Percentiles rank a stretch among this genome's conserved stretches.
Evolutionary conservation across 2,329 filamentous ascomycete genomes (phyloP).

Genomic region (Cladosporium sp.): DNA sequence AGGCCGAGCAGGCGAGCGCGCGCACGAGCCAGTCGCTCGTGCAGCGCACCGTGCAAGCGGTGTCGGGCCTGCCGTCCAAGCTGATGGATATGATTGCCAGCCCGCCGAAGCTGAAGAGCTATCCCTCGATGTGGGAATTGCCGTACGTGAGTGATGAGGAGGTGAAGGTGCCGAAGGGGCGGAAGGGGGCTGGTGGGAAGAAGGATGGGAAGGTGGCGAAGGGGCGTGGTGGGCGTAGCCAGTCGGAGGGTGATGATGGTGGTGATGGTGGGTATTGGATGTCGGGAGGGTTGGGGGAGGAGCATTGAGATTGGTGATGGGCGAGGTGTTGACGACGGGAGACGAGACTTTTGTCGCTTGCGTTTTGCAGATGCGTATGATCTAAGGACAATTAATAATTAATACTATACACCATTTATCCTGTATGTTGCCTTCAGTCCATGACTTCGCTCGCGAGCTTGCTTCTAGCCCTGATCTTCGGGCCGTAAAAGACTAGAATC

Average conservation of each 20-base stretch:
- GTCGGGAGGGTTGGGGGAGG: neutral
- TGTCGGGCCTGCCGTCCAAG: neutral
- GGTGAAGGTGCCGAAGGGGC: neutral
- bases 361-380: too few species aligned
- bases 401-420: neutral
- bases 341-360: too few species aligned
- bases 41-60: neutral
- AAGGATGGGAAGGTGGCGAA: neutral
- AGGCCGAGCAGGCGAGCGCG: neutral
- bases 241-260: neutral
- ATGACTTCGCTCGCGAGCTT: constrained; percentile 57
- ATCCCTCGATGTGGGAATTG: constrained; percentile 1
- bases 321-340: neutral
- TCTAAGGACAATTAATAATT: neutral
- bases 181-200: neutral
- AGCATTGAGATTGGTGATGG: neutral
- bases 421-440: constrained; percentile 12
- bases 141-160: neutral
- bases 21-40: neutral
- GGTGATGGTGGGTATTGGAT: neutral
- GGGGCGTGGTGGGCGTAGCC: neutral
- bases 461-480: constrained; percentile 66
- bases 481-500: constrained; percentile 74
- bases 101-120: neutral
- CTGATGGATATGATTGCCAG: neutral